Conservation (phyloP, 129 eudicot species). For the Sambucus nigra region DNA sequence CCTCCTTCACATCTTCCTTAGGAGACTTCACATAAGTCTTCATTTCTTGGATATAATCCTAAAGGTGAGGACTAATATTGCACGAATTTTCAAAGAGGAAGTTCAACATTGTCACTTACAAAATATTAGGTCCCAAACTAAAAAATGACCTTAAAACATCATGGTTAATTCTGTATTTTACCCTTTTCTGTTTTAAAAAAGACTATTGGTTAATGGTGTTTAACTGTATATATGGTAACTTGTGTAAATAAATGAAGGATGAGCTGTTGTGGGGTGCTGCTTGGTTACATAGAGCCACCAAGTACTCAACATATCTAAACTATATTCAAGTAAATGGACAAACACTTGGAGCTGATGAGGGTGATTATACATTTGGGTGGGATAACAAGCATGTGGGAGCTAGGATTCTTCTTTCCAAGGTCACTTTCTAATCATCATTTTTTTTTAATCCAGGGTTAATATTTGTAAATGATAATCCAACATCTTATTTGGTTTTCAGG, state of each 20-base stretch:
- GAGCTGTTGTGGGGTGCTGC: constrained; percentile 98
- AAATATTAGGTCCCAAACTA: too few relatives aligned
- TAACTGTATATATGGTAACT: too few relatives aligned
- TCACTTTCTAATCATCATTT: constrained; percentile 6
- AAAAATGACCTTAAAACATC: too few relatives aligned
- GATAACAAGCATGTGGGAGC: constrained; percentile 99
- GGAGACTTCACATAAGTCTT: too few relatives aligned
- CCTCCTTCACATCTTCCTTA: too few relatives aligned
- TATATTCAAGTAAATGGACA: constrained; percentile 83
- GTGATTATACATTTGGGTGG: constrained; percentile 95
- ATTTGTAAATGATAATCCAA: neutral
- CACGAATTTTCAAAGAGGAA: too few relatives aligned
- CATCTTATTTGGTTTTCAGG: constrained; percentile 23
- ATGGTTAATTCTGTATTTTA: too few relatives aligned
- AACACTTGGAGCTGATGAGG: constrained; percentile 78
- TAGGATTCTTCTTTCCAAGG: constrained; percentile 92
- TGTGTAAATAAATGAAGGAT: constrained; percentile 34
- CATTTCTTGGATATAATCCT: too few relatives aligned
- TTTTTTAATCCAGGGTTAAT: neutral
- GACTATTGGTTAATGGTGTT: too few relatives aligned
- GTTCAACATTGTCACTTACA: too few relatives aligned
- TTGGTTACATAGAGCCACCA: constrained; percentile 93
- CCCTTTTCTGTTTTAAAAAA: too few relatives aligned
- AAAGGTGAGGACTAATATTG: too few relatives aligned
- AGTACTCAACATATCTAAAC: constrained; percentile 57